These are phyloP conservation scores for Hordeum marinum DNA, from an alignment of 176 grass and related monocot genomes.

Conservation along the genomic window DNA sequence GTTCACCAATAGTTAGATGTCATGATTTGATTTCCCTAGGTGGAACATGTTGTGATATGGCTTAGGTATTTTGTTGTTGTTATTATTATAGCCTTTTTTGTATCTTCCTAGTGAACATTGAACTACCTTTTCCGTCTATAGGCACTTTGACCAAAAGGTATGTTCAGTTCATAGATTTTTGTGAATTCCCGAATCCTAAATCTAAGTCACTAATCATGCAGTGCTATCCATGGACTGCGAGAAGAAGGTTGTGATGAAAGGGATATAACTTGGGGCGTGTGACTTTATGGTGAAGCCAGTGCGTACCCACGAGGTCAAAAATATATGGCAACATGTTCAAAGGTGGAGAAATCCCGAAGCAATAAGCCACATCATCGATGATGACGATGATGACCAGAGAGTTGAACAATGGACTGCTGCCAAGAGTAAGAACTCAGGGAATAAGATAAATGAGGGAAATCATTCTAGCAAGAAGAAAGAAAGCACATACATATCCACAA, in stretches of 20 bases:
- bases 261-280: not conserved
- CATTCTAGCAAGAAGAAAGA: slow-evolving; percentile 4
- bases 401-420: not conserved
- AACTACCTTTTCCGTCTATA: not conserved
- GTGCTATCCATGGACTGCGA: not conserved
- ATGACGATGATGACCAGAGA: not conserved
- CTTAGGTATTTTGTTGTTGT: not conserved
- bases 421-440: slow-evolving; percentile 27
- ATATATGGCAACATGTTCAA: not conserved
- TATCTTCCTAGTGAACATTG: not conserved
- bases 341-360: not conserved
- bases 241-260: not conserved
- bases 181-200: not conserved
- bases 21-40: not conserved
- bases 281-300: not conserved
- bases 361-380: not conserved
- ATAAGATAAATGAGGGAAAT: slow-evolving; percentile 13
- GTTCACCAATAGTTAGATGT: not conserved
- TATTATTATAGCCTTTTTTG: not conserved
- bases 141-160: not conserved
- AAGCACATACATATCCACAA: not conserved
- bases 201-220: not conserved
- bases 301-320: not conserved
- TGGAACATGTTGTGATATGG: not conserved
- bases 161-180: not conserved